Evolutionary conservation across 140 eudicot species (phyloP).

Genomic region (Anethum foeniculum): DNA sequence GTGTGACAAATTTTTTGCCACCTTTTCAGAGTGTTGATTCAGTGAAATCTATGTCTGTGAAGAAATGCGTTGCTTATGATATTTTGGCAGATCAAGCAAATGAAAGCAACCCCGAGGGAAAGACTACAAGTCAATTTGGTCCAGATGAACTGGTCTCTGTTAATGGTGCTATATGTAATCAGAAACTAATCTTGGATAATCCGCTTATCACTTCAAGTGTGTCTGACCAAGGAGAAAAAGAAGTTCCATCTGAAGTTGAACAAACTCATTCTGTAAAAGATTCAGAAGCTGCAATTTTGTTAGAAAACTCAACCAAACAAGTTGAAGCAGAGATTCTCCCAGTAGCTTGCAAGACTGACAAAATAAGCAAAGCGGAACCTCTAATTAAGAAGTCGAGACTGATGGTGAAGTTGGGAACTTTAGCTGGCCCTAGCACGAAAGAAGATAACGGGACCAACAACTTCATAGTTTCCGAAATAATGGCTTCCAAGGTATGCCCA

Average conservation of each 20-base stretch:
- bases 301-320: not conserved
- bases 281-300: conserved; percentile 16
- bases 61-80: conserved; percentile 21
- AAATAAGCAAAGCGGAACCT: conserved; percentile 15
- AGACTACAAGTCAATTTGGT: conserved; percentile 14
- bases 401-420: conserved; percentile 32
- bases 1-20: conserved; percentile 56
- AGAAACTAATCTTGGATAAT: conserved; percentile 18
- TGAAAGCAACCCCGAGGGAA: conserved; percentile 22
- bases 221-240: conserved; percentile 13
- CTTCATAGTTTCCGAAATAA: conserved; percentile 36
- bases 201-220: conserved; percentile 15
- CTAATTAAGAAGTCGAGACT: conserved; percentile 43
- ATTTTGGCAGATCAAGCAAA: conserved; percentile 17
- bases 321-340: conserved; percentile 15
- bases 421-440: conserved; percentile 21
- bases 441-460: conserved; percentile 30
- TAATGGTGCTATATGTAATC: conserved; percentile 8
- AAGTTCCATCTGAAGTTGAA: conserved; percentile 7
- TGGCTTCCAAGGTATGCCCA: conserved; percentile 77
- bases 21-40: conserved; percentile 59
- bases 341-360: conserved; percentile 26
- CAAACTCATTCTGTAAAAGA: conserved; percentile 19
- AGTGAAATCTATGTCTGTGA: conserved; percentile 25
- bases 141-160: conserved; percentile 7